Evolutionary conservation across 2,329 filamentous ascomycete genomes (phyloP).

Genomic region (Aureobasidium namibiae): DNA sequence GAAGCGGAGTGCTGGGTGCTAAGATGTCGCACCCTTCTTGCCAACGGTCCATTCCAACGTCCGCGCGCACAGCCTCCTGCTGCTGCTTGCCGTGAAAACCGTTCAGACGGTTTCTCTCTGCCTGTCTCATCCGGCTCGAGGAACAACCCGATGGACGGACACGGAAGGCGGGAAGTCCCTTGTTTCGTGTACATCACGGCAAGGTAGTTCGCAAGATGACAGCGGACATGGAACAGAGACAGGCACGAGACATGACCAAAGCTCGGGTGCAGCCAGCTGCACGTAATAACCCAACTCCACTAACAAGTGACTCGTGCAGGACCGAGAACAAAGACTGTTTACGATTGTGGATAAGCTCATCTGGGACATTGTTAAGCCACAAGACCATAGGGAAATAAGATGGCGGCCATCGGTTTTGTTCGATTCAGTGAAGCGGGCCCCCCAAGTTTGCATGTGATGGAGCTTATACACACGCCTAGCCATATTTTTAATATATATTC

Average conservation of each 20-base stretch:
- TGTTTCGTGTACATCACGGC: neutral
- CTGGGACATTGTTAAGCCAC: constrained; percentile 7
- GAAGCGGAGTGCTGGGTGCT: neutral
- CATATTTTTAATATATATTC: constrained; percentile 1
- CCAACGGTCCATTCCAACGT: neutral
- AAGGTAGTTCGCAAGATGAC: neutral
- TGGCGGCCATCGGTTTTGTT: constrained; percentile 2
- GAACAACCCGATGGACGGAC: neutral
- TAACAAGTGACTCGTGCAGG: constrained; percentile 5
- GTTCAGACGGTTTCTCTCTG: neutral
- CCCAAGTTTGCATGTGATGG: too few species aligned
- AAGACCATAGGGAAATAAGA: constrained; percentile 1
- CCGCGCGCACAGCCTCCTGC: neutral
- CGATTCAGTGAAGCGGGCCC: constrained; percentile 1
- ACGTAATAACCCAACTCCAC: neutral
- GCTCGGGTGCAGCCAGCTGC: constrained; percentile 3
- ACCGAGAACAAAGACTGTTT: neutral
- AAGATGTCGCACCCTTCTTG: constrained; percentile 6
- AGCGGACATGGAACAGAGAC: neutral
- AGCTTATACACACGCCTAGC: neutral
- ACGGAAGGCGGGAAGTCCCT: constrained; percentile 6
- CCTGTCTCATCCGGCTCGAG: neutral
- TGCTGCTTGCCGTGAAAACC: constrained; percentile 6
- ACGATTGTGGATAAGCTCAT: constrained; percentile 11
- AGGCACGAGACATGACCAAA: constrained; percentile 6